Evolutionary conservation across 352 stramenopile genomes (phyloP), one percentile per base, ranked within the genome.

Genomic region (Phytophthora tubulina): DNA sequence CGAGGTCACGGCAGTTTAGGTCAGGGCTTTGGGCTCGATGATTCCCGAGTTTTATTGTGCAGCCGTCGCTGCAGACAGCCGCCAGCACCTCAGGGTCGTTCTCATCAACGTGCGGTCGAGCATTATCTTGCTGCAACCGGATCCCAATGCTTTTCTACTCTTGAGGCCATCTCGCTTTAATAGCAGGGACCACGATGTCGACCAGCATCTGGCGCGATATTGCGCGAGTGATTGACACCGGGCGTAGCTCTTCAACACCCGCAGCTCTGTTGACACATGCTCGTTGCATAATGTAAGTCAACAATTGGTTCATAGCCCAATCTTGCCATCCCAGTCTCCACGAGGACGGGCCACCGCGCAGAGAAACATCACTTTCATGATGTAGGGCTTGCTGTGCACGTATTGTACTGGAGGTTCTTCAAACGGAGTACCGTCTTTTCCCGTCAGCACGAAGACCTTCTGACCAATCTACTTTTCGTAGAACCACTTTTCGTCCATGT

Each of bases 81-180:
- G 31, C 33, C 0, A 67, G 5, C 46, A 67, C 58, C 3, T 45
- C 58, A 8, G 46, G 5, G 15, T 67, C 58, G 10, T 64, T 30
- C 11, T 44, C 58, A 17, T 14, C 14, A 8, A 67, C 58, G 21
- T 58, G 58, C 7, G 59, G 48, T 2, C 13, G 15, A 3, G 39
- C 59, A n/a, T 67, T 53, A 35, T 67, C 59, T 38, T 67, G 48
- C 17, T 67, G 59, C 13, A 67, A 14, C 0, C 46, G 35, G 30
- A 67, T 59, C 3, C 4, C 11, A 15, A 53, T 35, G 38, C 27
- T 2, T 39, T 56, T 61, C 32, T 61, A 14, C 5, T 67, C n/a
- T 21, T 35, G 58, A 6, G 58, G 48, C 36, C 60, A 67, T 8
- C 35, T 67, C 13, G 61, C 32, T 14, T 68, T 61, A 17, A 68